Percentiles rank a stretch among this genome's conserved stretches.
Conservation (phyloP, 2,329 filamentous ascomycete genomes). For the Claviceps africana region DNA sequence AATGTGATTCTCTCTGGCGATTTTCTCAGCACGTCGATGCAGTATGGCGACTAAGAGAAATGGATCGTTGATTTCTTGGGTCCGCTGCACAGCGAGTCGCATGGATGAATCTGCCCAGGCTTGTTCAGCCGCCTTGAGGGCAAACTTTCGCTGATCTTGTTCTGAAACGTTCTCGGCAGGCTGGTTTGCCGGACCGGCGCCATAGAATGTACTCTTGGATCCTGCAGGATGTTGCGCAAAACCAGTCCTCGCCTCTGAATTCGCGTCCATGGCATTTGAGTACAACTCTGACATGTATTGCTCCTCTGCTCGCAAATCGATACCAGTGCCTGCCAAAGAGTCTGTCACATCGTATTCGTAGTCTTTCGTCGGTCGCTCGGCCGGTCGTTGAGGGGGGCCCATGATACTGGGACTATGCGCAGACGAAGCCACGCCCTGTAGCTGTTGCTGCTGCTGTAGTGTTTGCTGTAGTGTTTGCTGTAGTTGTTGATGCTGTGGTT, state of each 20-base stretch:
- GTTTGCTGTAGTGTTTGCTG: not conserved
- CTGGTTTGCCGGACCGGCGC: slow-evolving; percentile 52
- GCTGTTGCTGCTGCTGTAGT: not conserved
- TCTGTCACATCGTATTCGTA: slow-evolving; percentile 65
- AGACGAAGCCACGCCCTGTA: slow-evolving; percentile 12
- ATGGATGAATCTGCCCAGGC: slow-evolving; percentile 54
- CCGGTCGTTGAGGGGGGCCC: slow-evolving; percentile 46
- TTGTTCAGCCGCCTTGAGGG: slow-evolving; percentile 49
- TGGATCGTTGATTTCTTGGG: slow-evolving; percentile 58
- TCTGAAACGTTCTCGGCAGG: slow-evolving; percentile 31
- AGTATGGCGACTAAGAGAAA: slow-evolving; percentile 54
- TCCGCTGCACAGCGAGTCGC: slow-evolving; percentile 42
- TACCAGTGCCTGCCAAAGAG: slow-evolving; percentile 69
- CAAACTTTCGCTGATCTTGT: slow-evolving; percentile 46
- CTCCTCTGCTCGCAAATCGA: slow-evolving; percentile 77
- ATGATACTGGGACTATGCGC: slow-evolving; percentile 24
- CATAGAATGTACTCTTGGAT: slow-evolving; percentile 45
- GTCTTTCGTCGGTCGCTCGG: slow-evolving; percentile 48
- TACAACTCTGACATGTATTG: slow-evolving; percentile 61
- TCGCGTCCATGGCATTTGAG: slow-evolving; percentile 32
- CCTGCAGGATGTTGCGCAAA: slow-evolving; percentile 38
- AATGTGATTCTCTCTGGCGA: slow-evolving; percentile 44
- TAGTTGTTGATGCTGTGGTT: slow-evolving; percentile 5
- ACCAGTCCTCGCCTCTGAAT: slow-evolving; percentile 35
- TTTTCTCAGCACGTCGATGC: slow-evolving; percentile 44